phyloP scores from a whole-genome alignment of 139 green algal genomes.

The Medakamo hakoo region DNA sequence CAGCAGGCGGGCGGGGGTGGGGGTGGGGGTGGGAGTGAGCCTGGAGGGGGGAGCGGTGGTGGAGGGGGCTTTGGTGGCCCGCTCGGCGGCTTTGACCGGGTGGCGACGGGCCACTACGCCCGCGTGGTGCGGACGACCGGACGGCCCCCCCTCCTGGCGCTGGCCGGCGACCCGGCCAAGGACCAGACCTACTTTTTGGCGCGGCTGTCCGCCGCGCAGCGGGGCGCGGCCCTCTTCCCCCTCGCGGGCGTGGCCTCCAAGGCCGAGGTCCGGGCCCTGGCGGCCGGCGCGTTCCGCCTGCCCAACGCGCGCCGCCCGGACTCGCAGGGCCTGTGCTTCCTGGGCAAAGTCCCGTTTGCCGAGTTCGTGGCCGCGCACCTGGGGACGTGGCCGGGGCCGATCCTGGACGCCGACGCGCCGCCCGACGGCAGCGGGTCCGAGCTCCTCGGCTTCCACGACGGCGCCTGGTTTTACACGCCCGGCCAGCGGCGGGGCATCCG shows the following conservation, averaged over 20 bases:
- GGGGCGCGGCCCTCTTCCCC: conserved; percentile 74
- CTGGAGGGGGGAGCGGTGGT: too few species aligned
- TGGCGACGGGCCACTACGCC: conserved; percentile 71
- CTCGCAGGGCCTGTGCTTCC: conserved; percentile 97
- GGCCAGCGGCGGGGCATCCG: conserved; percentile 80
- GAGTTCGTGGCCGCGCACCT: conserved; percentile 90
- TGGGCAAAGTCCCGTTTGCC: conserved; percentile 86
- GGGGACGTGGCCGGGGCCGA: conserved; percentile 58
- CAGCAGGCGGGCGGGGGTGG: conserved; percentile 9
- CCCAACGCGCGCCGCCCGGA: conserved; percentile 77
- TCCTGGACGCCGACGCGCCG: conserved; percentile 78
- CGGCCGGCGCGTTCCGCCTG: conserved; percentile 45
- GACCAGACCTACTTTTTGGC: conserved; percentile 92
- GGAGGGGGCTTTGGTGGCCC: too few species aligned
- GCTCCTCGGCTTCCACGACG: conserved; percentile 45
- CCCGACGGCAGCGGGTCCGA: too few species aligned
- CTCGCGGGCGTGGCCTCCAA: conserved; percentile 81
- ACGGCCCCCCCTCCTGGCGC: conserved; percentile 15
- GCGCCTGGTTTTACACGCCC: conserved; percentile 96
- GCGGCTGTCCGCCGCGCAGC: conserved; percentile 50
- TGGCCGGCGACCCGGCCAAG: conserved; percentile 69
- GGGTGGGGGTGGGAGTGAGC: too few species aligned
- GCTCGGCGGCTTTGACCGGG: conserved; percentile 35
- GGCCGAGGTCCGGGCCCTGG: conserved; percentile 49
- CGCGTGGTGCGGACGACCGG: conserved; percentile 8